Percentiles rank a stretch among this genome's conserved stretches.
Conservation (phyloP, 441 rosid genomes). For the Adansonia grandidieri region DNA sequence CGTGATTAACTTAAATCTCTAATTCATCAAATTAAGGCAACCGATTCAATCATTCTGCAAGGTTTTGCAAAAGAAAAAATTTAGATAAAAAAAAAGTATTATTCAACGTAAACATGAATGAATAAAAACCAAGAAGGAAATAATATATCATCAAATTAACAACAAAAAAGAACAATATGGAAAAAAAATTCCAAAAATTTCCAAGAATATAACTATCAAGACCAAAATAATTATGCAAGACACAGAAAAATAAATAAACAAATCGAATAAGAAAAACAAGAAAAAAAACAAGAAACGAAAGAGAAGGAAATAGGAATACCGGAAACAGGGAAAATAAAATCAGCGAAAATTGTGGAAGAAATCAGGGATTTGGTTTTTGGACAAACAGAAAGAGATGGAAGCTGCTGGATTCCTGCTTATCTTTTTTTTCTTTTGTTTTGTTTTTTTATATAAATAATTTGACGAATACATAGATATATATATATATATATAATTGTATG, state of each 20-base stretch:
- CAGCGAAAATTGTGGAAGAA: neutral
- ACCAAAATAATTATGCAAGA: neutral
- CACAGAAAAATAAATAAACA: neutral
- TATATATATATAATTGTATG: neutral
- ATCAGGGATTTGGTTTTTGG: conserved; percentile 8
- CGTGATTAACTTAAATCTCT: neutral
- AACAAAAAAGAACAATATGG: neutral
- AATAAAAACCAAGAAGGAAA: neutral
- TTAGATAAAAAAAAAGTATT: neutral
- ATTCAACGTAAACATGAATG: neutral
- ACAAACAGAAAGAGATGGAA: neutral
- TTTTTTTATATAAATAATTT: neutral
- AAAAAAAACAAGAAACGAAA: neutral
- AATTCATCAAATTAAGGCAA: neutral
- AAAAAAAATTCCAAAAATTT: neutral
- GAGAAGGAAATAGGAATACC: conserved; percentile 6
- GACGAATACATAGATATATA: neutral
- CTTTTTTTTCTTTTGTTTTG: neutral
- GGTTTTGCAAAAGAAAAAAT: neutral
- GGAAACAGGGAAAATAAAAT: neutral
- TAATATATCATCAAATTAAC: neutral
- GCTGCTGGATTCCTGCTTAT: neutral
- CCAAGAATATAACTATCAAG: neutral
- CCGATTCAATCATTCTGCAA: neutral
- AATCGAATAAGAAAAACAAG: neutral